Percentiles rank a stretch among this genome's conserved stretches.
Evolutionary conservation across 306 rosid genomes (phyloP).

Genomic region (Rubus idaeus): DNA sequence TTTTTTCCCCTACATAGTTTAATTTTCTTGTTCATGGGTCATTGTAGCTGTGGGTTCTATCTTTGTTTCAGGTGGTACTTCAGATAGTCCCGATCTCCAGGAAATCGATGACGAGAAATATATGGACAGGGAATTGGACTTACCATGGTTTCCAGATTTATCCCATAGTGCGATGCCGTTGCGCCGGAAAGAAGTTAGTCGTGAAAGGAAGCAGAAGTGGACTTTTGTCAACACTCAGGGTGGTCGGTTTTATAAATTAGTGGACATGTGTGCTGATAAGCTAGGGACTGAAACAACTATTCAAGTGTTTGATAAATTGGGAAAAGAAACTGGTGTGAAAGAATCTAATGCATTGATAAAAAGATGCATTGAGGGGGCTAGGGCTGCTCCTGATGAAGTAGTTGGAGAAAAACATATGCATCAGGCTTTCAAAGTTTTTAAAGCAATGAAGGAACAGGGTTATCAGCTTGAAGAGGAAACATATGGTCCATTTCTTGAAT

Average conservation of each 20-base stretch:
- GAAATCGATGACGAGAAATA: conserved; percentile 29
- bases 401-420: conserved; percentile 50
- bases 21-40: too few relatives aligned
- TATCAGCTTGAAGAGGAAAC: conserved; percentile 60
- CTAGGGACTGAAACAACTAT: conserved; percentile 54
- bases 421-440: conserved; percentile 49
- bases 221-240: conserved; percentile 42
- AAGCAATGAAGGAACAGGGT: conserved; percentile 64
- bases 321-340: conserved; percentile 50
- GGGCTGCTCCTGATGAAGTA: conserved; percentile 46
- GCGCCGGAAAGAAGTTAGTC: conserved; percentile 45
- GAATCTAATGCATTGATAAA: conserved; percentile 56
- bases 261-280: conserved; percentile 39
- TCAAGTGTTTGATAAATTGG: conserved; percentile 53
- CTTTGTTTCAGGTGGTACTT: conserved; percentile 38
- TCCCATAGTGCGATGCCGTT: conserved; percentile 10
- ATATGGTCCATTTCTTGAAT: conserved; percentile 62
- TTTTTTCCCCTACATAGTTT: too few relatives aligned
- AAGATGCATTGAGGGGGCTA: conserved; percentile 57
- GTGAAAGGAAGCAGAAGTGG: conserved; percentile 54
- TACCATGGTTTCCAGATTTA: conserved; percentile 42
- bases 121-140: conserved; percentile 27
- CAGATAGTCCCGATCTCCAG: conserved; percentile 17
- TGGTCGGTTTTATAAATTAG: conserved; percentile 36
- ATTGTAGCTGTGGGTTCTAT: background rate